Base-by-base conservation (phyloP, 257 asterid species). In the Eustoma russellianum region DNA sequence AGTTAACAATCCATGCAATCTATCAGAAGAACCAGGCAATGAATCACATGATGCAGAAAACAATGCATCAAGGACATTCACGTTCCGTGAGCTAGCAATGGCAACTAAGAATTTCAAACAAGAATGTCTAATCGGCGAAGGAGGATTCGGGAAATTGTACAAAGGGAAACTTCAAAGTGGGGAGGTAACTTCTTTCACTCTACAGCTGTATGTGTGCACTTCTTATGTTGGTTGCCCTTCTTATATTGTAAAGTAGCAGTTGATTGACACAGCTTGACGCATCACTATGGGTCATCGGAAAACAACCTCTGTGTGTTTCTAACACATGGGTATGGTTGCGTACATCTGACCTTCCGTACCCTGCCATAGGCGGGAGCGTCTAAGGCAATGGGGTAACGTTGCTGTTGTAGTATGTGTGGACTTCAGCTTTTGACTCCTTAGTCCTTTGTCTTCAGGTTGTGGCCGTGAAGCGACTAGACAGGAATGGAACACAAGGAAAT, bases 61-160 rank as follows among this genome's bases (percentile, higher is more conserved):
- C 8, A 64, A 19, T 11, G 56, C 75, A 0, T 79, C 65, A 5
- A 77, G 77, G 69, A 67, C 80, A 43, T 90, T 76, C 79, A 83
- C 93, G 56, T 90, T 90, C 73, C 98, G 96, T 6, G 96, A 90
- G 69, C 89, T 86, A 41, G 95, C 95, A 43, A 71, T 79, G 17
- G 98, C 98, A 48, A 84, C 98, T 40, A 90, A 90, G 82, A 80
- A 90, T 66, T 90, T 90, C 54, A 76, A 81, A 15, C 83, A 70
- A 66, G 95, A 90, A 77, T 66, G 80, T 60, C 74, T 90, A 52
- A 48, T 83, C 53, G 83, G 86, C 5, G 98, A 90, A 87, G 88
- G 94, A 41, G 94, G 89, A 60, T 80, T 78, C 34, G 98, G 96
- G 46, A 76, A 79, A 65, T 66, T 90, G 10, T 83, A 77, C 59